A percentile compares a stretch with the other conserved stretches of the same genome.
Conservation (phyloP, 169 alveolate species). For the Cytauxzoon felis region DNA sequence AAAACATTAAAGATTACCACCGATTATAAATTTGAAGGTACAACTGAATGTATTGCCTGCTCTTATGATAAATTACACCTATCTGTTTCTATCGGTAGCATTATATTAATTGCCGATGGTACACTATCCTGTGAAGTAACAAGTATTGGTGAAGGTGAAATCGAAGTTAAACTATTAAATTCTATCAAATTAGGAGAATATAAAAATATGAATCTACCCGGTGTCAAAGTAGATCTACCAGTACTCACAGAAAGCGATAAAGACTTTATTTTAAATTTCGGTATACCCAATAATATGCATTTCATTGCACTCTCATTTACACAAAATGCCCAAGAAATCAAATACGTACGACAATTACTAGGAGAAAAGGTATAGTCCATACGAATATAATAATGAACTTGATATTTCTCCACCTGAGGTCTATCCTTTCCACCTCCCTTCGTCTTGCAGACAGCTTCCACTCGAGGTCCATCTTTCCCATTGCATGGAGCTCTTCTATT, state of each 20-base stretch:
- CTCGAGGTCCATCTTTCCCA: too few species aligned
- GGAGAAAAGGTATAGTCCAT: conserved; percentile 65
- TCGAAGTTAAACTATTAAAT: conserved; percentile 86
- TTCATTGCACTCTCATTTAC: conserved; percentile 91
- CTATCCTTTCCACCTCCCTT: too few species aligned
- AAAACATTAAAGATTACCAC: conserved; percentile 89
- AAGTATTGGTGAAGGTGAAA: conserved; percentile 79
- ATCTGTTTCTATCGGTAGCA: conserved; percentile 90
- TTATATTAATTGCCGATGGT: conserved; percentile 96
- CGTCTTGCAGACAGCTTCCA: too few species aligned
- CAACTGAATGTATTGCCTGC: conserved; percentile 88
- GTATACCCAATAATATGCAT: conserved; percentile 92
- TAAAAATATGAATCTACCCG: conserved; percentile 98
- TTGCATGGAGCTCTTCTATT: too few species aligned
- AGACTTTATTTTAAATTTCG: conserved; percentile 93
- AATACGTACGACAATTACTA: conserved; percentile 67
- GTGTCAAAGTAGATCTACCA: conserved; percentile 95
- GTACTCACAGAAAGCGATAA: conserved; percentile 96
- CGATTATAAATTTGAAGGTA: conserved; percentile 91
- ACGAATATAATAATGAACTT: conserved; percentile 82
- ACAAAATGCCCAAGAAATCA: conserved; percentile 76
- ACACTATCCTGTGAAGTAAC: conserved; percentile 87
- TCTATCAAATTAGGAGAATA: conserved; percentile 91
- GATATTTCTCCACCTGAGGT: conserved; percentile 80
- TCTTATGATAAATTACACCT: conserved; percentile 88